phyloP scores from a whole-genome alignment of 495 filamentous ascomycete genomes.

The Aspergillus nidulans region DNA sequence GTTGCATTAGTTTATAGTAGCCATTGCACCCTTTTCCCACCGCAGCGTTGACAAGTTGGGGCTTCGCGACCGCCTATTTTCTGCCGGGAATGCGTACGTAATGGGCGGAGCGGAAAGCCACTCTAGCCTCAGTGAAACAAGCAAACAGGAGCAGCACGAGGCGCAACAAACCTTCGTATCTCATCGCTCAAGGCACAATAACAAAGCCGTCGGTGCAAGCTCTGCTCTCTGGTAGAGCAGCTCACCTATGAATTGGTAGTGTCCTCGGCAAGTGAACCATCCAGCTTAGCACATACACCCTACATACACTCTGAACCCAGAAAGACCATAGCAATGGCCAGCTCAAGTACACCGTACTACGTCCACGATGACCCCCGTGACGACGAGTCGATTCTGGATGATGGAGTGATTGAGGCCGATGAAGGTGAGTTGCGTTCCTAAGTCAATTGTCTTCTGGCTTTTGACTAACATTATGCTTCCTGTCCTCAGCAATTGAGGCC shows the following conservation, averaged over 20 bases:
- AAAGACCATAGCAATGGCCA: constrained; percentile 38
- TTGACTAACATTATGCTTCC: background rate
- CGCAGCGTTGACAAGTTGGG: no score
- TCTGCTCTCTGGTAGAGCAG: constrained; percentile 8
- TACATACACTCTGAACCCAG: background rate
- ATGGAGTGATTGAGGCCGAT: constrained; percentile 93
- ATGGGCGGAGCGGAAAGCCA: constrained; percentile 40
- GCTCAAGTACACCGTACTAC: constrained; percentile 29
- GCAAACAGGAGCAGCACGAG: constrained; percentile 6
- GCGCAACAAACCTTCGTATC: background rate
- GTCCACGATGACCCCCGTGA: constrained; percentile 33
- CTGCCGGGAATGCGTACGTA: constrained; percentile 26
- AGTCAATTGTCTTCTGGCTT: background rate
- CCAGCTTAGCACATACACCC: background rate
- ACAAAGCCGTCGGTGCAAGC: background rate
- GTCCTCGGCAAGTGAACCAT: background rate
- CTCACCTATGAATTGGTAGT: background rate
- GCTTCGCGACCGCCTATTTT: constrained; percentile 20
- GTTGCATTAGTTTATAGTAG: no score
- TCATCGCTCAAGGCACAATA: background rate
- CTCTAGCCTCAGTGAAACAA: constrained; percentile 35
- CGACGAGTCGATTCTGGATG: constrained; percentile 70
- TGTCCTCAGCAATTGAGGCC: constrained; percentile 68
- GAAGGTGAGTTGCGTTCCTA: constrained; percentile 57
- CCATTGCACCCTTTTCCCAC: no score